phyloP scores from a whole-genome alignment of 1,284 basidiomycete genomes.

The Trichosporon sp. region DNA sequence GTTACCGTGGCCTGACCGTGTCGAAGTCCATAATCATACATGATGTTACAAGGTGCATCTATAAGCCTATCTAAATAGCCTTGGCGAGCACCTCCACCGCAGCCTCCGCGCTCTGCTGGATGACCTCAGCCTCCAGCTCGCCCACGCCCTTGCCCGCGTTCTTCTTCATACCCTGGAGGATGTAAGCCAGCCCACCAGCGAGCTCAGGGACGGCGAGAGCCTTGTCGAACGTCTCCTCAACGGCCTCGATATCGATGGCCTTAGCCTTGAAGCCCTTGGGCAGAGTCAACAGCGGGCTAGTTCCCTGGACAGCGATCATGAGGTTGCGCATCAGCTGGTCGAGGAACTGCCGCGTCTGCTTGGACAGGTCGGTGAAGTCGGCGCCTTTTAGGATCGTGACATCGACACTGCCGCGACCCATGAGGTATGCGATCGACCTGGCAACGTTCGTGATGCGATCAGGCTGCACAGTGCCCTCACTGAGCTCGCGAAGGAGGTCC shows the following conservation, averaged over 20 bases:
- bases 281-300: slow-evolving; percentile 62
- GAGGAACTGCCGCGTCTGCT: slow-evolving; percentile 68
- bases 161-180: slow-evolving; percentile 66
- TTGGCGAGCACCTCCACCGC: slow-evolving; percentile 66
- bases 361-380: slow-evolving; percentile 74
- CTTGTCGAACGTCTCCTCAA: slow-evolving; percentile 52
- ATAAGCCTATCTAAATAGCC: slow-evolving; percentile 34
- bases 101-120: slow-evolving; percentile 66
- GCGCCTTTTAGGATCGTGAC: slow-evolving; percentile 84
- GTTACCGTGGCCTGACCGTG: not conserved
- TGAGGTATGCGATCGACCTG: slow-evolving; percentile 77
- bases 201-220: slow-evolving; percentile 44
- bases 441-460: slow-evolving; percentile 62
- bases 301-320: slow-evolving; percentile 71
- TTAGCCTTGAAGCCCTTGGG: slow-evolving; percentile 37
- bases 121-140: slow-evolving; percentile 59
- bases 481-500: slow-evolving; percentile 93
- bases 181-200: slow-evolving; percentile 49
- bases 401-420: slow-evolving; percentile 71
- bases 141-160: slow-evolving; percentile 53
- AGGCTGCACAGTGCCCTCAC: slow-evolving; percentile 61
- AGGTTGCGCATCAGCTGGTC: slow-evolving; percentile 68
- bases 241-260: slow-evolving; percentile 58
- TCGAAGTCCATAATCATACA: not conserved
- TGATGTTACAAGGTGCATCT: not conserved